Conservation (phyloP, 2,329 filamentous ascomycete genomes). For the Cytospora piceae region DNA sequence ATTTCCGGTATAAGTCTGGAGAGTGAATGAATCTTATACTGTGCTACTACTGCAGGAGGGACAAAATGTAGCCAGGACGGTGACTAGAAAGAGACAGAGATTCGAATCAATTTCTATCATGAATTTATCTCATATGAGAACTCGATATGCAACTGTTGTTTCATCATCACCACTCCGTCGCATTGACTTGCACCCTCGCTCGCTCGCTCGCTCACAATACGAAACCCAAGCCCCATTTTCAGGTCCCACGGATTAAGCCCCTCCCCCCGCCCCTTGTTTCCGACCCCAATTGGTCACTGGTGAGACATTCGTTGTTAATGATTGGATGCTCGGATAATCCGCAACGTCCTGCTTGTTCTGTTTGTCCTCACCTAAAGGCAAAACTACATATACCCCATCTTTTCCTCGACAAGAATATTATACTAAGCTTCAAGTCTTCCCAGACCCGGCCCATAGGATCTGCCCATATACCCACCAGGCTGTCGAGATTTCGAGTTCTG, state of each 20-base stretch:
- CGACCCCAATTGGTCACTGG: not conserved
- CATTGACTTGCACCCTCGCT: not conserved
- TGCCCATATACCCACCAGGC: not conserved
- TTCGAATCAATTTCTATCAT: not conserved
- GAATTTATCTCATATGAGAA: not conserved
- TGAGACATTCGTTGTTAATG: not conserved
- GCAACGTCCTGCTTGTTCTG: not conserved
- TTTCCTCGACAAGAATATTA: not conserved
- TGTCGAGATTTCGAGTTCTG: not conserved
- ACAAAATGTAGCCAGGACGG: not conserved
- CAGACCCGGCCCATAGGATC: no score
- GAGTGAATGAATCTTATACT: not conserved
- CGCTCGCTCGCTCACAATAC: no score
- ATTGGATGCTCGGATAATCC: conserved; percentile 8
- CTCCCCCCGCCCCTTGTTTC: not conserved
- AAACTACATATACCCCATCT: not conserved
- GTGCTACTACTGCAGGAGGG: not conserved
- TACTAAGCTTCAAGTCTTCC: no score
- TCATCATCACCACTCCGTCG: not conserved
- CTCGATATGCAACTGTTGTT: not conserved
- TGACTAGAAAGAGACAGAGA: not conserved
- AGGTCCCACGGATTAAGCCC: not conserved
- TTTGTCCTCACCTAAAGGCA: not conserved
- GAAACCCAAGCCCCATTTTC: not conserved
- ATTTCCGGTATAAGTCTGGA: conserved; percentile 1